Conservation (phyloP, 2,329 filamentous ascomycete genomes). For the Aureobasidium namibiae region DNA sequence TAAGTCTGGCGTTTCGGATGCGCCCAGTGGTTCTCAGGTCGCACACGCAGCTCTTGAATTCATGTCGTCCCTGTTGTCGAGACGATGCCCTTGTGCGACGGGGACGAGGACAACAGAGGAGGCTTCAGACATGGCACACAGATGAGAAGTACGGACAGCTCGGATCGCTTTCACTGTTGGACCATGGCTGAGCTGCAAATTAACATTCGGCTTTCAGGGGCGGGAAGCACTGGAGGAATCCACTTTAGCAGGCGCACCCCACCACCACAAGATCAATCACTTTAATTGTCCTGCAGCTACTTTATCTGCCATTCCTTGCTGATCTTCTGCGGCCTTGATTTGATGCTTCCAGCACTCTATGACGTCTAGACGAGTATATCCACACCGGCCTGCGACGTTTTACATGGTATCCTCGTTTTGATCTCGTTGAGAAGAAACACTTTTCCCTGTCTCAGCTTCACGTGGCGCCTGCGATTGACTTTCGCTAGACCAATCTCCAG, state of each 20-base stretch:
- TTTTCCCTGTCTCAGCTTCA: neutral
- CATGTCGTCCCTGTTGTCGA: constrained; percentile 1
- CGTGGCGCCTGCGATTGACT: neutral
- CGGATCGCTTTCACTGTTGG: neutral
- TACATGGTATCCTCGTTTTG: neutral
- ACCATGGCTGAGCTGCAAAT: neutral
- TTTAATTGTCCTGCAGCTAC: neutral
- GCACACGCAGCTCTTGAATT: neutral
- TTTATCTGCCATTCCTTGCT: neutral
- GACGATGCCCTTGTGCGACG: neutral
- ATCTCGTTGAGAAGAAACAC: neutral
- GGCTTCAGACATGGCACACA: neutral
- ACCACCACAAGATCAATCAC: neutral
- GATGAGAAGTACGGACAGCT: no score
- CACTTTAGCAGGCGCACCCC: neutral
- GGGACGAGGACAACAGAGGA: neutral
- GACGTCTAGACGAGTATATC: neutral
- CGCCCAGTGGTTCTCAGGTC: neutral
- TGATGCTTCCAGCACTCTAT: neutral
- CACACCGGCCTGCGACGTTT: neutral
- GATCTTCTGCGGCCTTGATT: neutral
- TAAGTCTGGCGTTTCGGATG: neutral
- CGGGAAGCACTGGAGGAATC: neutral
- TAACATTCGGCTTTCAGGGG: neutral
- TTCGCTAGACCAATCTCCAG: neutral